Conservation (phyloP, 495 filamentous ascomycete species). For the Penicillium angulare region DNA sequence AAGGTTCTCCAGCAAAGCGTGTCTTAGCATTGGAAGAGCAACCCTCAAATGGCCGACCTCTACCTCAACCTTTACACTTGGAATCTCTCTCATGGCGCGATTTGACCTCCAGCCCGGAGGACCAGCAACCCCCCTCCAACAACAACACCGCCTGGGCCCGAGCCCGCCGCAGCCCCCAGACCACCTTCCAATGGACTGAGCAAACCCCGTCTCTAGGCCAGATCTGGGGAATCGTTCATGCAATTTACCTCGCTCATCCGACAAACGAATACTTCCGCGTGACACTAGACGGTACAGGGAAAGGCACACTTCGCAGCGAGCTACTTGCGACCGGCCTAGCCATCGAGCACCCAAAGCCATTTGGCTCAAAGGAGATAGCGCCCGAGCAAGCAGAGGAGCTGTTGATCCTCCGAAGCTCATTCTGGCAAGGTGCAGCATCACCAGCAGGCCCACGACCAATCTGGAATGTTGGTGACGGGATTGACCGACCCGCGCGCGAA, state of each 20-base stretch:
- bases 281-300: slow-evolving; percentile 37
- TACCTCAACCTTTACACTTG: slow-evolving; percentile 32
- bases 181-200: slow-evolving; percentile 39
- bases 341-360: slow-evolving; percentile 44
- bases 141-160: slow-evolving; percentile 50
- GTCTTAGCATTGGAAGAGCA: slow-evolving; percentile 28
- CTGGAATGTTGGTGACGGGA: slow-evolving; percentile 48
- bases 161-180: slow-evolving; percentile 36
- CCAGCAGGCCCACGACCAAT: slow-evolving; percentile 61
- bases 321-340: slow-evolving; percentile 53
- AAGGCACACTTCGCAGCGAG: slow-evolving; percentile 42
- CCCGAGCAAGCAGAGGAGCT: slow-evolving; percentile 22
- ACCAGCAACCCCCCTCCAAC: slow-evolving; percentile 26
- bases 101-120: slow-evolving; percentile 19
- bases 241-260: slow-evolving; percentile 55
- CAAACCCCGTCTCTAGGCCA: slow-evolving; percentile 52
- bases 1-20: slow-evolving; percentile 20
- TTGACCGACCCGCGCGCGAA: slow-evolving; percentile 33
- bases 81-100: slow-evolving; percentile 34
- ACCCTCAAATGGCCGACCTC: slow-evolving; percentile 18
- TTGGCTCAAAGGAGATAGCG: slow-evolving; percentile 20
- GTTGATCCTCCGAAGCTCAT: slow-evolving; percentile 44
- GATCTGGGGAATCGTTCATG: slow-evolving; percentile 61
- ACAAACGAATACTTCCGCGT: slow-evolving; percentile 55
- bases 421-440: slow-evolving; percentile 69